Evolutionary conservation across 805 yeast genomes (phyloP), one percentile per base, ranked within the genome.

Genomic region (Saccharomycopsis fibuligera): DNA sequence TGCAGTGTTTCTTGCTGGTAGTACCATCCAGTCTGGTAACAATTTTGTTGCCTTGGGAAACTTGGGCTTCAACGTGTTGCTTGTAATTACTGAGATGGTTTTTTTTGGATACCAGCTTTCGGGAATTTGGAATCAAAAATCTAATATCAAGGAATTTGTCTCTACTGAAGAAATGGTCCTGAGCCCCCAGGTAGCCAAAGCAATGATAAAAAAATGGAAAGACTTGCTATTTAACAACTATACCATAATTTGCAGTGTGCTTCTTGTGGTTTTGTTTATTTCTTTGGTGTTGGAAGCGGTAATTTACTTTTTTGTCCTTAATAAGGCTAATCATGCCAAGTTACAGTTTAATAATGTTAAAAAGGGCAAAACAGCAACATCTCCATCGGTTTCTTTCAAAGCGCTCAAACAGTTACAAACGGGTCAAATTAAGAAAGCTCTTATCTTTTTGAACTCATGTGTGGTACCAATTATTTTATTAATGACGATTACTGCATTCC

Each of bases 31-130:
- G 5, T 12, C 44, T 4, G 24, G 25, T 22, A 45, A 45, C 45
- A 37, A 45, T 29, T 45, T 17, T 36, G n/a, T 39, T 16, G 39
- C 22, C 5, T 16, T 45, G 4, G 10, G 46, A n/a, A 38, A 19
- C 27, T 19, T 37, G 19, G 17, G 9, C 19, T 33, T 33, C 37
- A 33, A 9, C 14, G n/a, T n/a, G n/a, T 6, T 33, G 17, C n/a
- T 33, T 5, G 9, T 12, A 6, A 12, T 6, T 8, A 10, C n/a
- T 12, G 37, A 33, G 19, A 10, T 33, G 14, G 37, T 17, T n/a
- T 33, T 12, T 17, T 33, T 10, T 33, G 37, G 37, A n/a, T 33
- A 33, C 19, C 31, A 29, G 12, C 8, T 29, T 8, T 29, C 31
- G 12, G 31, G 8, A 9, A 6, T n/a, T 8, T 5, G n/a, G 17